Conservation (phyloP, 108 stramenopile species). For the Nitzschia palea region DNA sequence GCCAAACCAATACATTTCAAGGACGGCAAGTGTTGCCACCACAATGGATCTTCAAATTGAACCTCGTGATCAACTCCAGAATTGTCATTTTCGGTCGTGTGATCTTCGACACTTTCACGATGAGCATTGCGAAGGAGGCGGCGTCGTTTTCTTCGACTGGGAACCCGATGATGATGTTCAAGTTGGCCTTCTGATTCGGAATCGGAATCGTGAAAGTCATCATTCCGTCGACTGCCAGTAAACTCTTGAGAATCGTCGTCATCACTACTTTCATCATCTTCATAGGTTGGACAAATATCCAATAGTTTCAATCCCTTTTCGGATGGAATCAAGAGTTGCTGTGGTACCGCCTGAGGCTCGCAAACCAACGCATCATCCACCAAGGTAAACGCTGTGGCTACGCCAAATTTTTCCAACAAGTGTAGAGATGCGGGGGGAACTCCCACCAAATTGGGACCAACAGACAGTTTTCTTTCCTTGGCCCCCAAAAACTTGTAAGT, state of each 20-base stretch:
- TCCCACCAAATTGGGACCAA: conserved; percentile 25
- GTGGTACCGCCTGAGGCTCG: conserved; percentile 76
- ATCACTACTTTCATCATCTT: conserved; percentile 43
- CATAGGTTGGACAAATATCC: conserved; percentile 72
- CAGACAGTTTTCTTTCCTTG: not conserved
- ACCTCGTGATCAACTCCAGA: conserved; percentile 53
- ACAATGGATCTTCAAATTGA: conserved; percentile 89
- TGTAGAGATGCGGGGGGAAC: conserved; percentile 74
- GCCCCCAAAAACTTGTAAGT: not conserved
- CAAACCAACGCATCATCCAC: conserved; percentile 87
- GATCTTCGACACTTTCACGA: conserved; percentile 1
- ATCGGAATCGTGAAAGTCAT: conserved; percentile 36
- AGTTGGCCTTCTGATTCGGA: conserved; percentile 39
- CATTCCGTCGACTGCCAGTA: conserved; percentile 9
- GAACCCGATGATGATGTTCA: conserved; percentile 25
- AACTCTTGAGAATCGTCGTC: conserved; percentile 33
- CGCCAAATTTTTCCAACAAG: conserved; percentile 77
- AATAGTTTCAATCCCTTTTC: conserved; percentile 79
- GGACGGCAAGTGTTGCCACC: conserved; percentile 86
- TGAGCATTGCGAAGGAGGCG: conserved; percentile 25
- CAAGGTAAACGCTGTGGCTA: conserved; percentile 74
- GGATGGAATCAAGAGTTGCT: conserved; percentile 87
- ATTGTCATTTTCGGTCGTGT: conserved; percentile 1
- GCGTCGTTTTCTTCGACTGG: conserved; percentile 21
- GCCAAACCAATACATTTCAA: conserved; percentile 89